These are phyloP conservation scores for Phaseolus coccineus DNA, from an alignment of 331 rosid species.

Conservation along the genomic window DNA sequence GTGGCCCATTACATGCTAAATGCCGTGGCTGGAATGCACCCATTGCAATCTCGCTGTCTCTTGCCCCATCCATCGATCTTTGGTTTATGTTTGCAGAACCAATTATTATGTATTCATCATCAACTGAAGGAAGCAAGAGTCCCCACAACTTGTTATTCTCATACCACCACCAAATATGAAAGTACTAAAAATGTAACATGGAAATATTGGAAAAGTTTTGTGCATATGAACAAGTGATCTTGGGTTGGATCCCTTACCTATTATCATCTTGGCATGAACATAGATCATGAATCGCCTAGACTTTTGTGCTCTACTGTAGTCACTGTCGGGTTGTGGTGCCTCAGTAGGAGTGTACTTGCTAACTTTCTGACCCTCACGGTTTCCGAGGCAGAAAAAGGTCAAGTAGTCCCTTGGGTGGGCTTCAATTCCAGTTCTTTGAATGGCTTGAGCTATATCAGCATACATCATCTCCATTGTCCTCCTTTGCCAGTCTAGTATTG, in stretches of 20 bases:
- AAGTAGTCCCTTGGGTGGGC: slow-evolving; percentile 65
- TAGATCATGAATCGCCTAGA: slow-evolving; percentile 85
- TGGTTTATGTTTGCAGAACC: slow-evolving; percentile 96
- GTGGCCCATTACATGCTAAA: slow-evolving; percentile 33
- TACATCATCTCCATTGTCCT: slow-evolving; percentile 91
- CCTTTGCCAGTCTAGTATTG: slow-evolving; percentile 85
- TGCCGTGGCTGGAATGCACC: slow-evolving; percentile 82
- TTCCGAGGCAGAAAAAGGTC: slow-evolving; percentile 87
- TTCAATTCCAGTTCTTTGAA: slow-evolving; percentile 50
- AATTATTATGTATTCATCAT: slow-evolving; percentile 89
- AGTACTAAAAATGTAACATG: neutral
- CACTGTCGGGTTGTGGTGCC: slow-evolving; percentile 62
- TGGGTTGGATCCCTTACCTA: slow-evolving; percentile 55
- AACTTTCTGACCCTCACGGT: slow-evolving; percentile 44
- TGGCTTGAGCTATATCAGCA: slow-evolving; percentile 65
- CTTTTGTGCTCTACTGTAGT: slow-evolving; percentile 68
- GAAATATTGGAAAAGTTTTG: neutral
- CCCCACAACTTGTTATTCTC: neutral
- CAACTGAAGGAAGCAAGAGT: slow-evolving; percentile 56
- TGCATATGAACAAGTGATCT: neutral
- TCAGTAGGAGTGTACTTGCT: slow-evolving; percentile 60
- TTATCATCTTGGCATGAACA: slow-evolving; percentile 95
- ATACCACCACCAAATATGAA: neutral
- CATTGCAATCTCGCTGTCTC: slow-evolving; percentile 93
- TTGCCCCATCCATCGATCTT: slow-evolving; percentile 91